Conservation (phyloP, 2,329 filamentous ascomycete genomes). For the Aspergillus alliaceus region DNA sequence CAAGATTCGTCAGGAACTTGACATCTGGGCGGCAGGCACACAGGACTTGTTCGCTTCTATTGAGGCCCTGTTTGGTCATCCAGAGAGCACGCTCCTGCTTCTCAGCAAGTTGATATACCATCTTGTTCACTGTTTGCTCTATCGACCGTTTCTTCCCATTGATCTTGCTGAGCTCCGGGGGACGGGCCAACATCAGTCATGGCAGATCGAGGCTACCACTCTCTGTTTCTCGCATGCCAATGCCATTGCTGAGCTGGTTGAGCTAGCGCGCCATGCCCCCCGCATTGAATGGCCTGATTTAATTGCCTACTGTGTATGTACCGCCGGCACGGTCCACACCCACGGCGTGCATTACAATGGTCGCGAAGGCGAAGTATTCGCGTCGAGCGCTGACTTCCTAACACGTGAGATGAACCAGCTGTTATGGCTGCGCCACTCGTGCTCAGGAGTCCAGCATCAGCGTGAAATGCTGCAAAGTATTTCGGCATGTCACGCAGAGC, state of each 20-base stretch:
- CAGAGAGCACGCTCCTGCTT: constrained; percentile 75
- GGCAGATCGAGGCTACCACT: constrained; percentile 90
- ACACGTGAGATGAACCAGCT: constrained; percentile 78
- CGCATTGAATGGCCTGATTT: constrained; percentile 84
- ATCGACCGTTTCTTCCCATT: constrained; percentile 82
- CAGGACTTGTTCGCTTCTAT: constrained; percentile 76
- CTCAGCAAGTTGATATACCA: constrained; percentile 87
- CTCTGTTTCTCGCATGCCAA: constrained; percentile 85
- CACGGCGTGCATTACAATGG: constrained; percentile 78
- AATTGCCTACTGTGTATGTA: constrained; percentile 82
- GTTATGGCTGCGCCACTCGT: constrained; percentile 70
- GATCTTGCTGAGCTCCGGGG: constrained; percentile 78
- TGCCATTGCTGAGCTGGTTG: constrained; percentile 78
- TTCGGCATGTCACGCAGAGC: constrained; percentile 74
- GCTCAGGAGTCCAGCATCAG: constrained; percentile 78
- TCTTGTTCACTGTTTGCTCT: constrained; percentile 81
- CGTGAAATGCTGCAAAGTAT: constrained; percentile 75
- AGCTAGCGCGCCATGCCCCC: constrained; percentile 71
- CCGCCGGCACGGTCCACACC: constrained; percentile 83
- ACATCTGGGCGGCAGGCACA: constrained; percentile 80
- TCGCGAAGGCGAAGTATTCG: constrained; percentile 63
- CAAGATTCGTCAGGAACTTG: constrained; percentile 80
- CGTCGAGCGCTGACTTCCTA: constrained; percentile 66
- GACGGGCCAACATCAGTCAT: constrained; percentile 81
- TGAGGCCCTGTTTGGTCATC: constrained; percentile 71